phyloP scores from a whole-genome alignment of 805 yeast species.

The Candida palmyrensis region DNA sequence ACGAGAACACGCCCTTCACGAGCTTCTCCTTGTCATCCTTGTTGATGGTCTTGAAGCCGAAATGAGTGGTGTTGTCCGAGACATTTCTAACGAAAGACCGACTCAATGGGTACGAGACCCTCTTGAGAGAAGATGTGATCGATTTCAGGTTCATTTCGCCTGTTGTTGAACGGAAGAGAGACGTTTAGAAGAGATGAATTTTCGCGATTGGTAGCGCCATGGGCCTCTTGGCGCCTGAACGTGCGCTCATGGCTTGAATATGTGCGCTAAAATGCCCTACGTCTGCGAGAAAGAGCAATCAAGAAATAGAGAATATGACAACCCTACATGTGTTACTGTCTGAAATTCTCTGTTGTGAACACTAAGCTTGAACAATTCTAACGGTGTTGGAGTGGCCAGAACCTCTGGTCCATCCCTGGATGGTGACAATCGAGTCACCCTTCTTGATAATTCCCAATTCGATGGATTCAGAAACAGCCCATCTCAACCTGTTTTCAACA shows the following conservation, averaged over 20 bases:
- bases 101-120: too few species aligned
- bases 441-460: slow-evolving; percentile 77
- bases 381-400: slow-evolving; percentile 98
- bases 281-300: too few species aligned
- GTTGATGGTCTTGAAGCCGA: slow-evolving; percentile 82
- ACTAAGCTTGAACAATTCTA: slow-evolving; percentile 80
- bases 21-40: slow-evolving; percentile 75
- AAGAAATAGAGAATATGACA: too few species aligned
- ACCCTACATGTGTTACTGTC: too few species aligned
- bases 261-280: too few species aligned
- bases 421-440: slow-evolving; percentile 88
- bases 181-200: too few species aligned
- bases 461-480: slow-evolving; percentile 88
- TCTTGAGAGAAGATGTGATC: slow-evolving; percentile 3
- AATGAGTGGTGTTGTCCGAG: slow-evolving; percentile 67
- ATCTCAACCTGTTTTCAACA: slow-evolving; percentile 89
- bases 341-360: too few species aligned
- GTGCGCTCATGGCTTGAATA: too few species aligned
- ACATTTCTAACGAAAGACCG: not conserved
- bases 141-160: slow-evolving; percentile 8
- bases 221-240: not conserved
- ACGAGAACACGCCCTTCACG: slow-evolving; percentile 84
- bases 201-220: not conserved
- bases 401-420: slow-evolving; percentile 99
- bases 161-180: too few species aligned